Evolutionary conservation across 805 yeast genomes (phyloP).

Genomic region (Priceomyces carsonii): DNA sequence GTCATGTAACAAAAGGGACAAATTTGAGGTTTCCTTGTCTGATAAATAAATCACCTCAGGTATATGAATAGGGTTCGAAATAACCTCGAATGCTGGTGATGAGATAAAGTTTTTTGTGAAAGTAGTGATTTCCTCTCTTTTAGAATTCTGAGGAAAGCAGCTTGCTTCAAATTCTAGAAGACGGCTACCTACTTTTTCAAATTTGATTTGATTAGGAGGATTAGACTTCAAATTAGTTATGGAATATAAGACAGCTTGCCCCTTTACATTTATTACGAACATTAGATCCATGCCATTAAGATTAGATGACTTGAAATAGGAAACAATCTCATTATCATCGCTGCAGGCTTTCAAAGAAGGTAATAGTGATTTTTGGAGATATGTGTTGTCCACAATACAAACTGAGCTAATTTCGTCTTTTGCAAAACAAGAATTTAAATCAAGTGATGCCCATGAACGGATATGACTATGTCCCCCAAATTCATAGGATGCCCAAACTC

Average conservation of each 20-base stretch:
- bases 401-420: conserved; percentile 18
- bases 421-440: conserved; percentile 23
- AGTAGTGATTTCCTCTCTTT: neutral
- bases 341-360: conserved; percentile 5
- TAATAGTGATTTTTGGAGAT: conserved; percentile 26
- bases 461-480: conserved; percentile 57
- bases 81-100: conserved; percentile 14
- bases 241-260: conserved; percentile 44
- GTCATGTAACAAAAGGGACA: conserved; percentile 34
- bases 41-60: conserved; percentile 5
- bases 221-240: conserved; percentile 51
- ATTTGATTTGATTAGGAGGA: conserved; percentile 56
- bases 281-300: conserved; percentile 21
- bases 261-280: conserved; percentile 43
- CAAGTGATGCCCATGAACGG: conserved; percentile 55
- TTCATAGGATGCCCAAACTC: conserved; percentile 72
- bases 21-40: neutral
- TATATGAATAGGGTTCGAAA: conserved; percentile 7
- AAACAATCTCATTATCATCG: conserved; percentile 12
- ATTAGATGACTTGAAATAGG: conserved; percentile 12
- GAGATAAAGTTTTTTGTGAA: conserved; percentile 8
- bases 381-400: conserved; percentile 37
- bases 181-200: conserved; percentile 32
- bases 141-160: conserved; percentile 12
- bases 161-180: conserved; percentile 11